These are phyloP conservation scores for Xylaria sp. DNA, from an alignment of 2,329 filamentous ascomycete genomes.

Conservation along the genomic window DNA sequence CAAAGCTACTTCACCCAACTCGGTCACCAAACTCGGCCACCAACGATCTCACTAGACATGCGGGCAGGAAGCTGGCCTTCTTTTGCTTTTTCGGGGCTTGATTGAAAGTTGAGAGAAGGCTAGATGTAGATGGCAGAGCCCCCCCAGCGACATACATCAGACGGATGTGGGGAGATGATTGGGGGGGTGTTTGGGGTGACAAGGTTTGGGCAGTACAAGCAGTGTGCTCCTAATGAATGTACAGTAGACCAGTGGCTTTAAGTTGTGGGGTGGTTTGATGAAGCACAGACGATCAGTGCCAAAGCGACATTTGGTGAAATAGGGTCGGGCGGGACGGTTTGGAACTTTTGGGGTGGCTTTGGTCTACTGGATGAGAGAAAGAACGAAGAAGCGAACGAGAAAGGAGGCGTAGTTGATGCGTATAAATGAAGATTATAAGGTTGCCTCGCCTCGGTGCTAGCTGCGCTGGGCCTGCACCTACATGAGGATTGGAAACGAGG, in stretches of 20 bases:
- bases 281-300: conserved; percentile 27
- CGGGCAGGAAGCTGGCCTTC: background rate
- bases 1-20: conserved; percentile 15
- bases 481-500: background rate
- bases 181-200: conserved; percentile 2
- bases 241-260: background rate
- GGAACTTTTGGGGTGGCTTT: background rate
- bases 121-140: background rate
- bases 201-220: conserved; percentile 16
- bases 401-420: background rate
- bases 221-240: conserved; percentile 26
- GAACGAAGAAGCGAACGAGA: background rate
- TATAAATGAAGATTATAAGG: background rate
- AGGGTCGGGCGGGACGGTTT: background rate
- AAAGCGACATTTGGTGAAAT: conserved; percentile 4
- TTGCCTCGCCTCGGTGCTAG: conserved; percentile 1
- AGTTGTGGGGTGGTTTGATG: conserved; percentile 12
- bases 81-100: background rate
- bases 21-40: conserved; percentile 7
- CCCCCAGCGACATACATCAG: background rate
- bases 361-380: background rate
- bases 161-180: background rate
- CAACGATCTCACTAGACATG: background rate
- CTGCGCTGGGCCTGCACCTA: background rate
- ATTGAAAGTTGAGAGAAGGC: conserved; percentile 2